Conservation (phyloP, 768 basidiomycete genomes). For the Panaeolus papilionaceus region DNA sequence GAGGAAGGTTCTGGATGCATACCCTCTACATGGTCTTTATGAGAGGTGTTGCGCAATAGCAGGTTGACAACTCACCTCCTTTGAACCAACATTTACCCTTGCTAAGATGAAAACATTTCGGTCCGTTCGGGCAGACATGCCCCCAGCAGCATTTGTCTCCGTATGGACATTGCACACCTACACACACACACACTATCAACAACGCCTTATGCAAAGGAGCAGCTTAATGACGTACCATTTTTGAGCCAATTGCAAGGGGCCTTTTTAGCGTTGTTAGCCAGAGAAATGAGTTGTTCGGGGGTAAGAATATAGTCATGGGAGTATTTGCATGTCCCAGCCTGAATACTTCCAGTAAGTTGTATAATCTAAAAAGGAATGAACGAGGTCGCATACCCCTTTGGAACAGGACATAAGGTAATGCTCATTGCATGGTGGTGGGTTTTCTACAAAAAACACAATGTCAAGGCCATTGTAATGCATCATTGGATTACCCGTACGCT, state of each 20-base stretch:
- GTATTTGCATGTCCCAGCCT: conserved; percentile 78
- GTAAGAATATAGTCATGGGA: conserved; percentile 82
- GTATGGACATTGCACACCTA: conserved; percentile 78
- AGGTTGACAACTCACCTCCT: conserved; percentile 50
- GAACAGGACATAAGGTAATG: conserved; percentile 84
- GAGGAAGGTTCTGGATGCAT: conserved; percentile 48
- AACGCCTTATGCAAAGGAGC: conserved; percentile 4
- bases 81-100: conserved; percentile 92
- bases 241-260: conserved; percentile 87
- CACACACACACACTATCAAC: conserved; percentile 12
- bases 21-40: conserved; percentile 36
- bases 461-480: conserved; percentile 17
- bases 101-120: conserved; percentile 70
- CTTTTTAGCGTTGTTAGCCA: conserved; percentile 82
- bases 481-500: conserved; percentile 56
- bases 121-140: conserved; percentile 82
- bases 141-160: conserved; percentile 85
- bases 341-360: conserved; percentile 26
- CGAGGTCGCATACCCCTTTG: conserved; percentile 60
- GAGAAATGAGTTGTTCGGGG: conserved; percentile 70
- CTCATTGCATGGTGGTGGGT: conserved; percentile 86
- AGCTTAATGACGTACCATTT: conserved; percentile 55
- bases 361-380: conserved; percentile 16
- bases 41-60: conserved; percentile 2
- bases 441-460: conserved; percentile 51